phyloP scores from a whole-genome alignment of 2,329 filamentous ascomycete genomes.

The Xylariaceae sp. region DNA sequence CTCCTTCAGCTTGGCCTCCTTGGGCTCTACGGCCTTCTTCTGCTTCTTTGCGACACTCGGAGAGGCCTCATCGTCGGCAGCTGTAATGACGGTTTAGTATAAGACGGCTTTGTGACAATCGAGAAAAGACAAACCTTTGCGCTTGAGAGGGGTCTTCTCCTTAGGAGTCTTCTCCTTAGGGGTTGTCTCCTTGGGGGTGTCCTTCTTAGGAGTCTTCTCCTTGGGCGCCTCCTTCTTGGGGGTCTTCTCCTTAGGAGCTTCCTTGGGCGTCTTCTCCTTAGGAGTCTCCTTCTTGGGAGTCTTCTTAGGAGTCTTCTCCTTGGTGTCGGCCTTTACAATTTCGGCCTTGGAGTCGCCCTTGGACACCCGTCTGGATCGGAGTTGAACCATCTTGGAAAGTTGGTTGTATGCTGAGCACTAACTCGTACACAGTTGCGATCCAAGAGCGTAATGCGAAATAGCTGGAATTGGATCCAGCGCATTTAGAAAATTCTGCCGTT shows the following conservation, averaged over 20 bases:
- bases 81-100: slow-evolving; percentile 11
- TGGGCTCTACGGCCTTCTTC: slow-evolving; percentile 3
- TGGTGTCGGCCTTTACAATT: slow-evolving; percentile 33
- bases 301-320: slow-evolving; percentile 28
- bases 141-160: slow-evolving; percentile 33
- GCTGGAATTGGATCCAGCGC: slow-evolving; percentile 11
- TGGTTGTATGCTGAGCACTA: not conserved
- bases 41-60: slow-evolving; percentile 38
- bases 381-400: slow-evolving; percentile 39
- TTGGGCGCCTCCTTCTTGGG: no score
- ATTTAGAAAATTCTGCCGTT: slow-evolving; percentile 27
- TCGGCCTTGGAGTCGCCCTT: slow-evolving; percentile 15
- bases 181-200: no score
- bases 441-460: not conserved
- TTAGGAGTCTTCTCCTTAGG: slow-evolving; percentile 25
- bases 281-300: no score
- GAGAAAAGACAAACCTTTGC: slow-evolving; percentile 33
- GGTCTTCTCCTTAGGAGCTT: no score
- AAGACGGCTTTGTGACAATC: not conserved
- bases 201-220: no score
- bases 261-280: no score
- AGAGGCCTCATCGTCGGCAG: slow-evolving; percentile 16
- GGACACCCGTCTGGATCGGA: slow-evolving; percentile 32
- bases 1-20: slow-evolving; percentile 35
- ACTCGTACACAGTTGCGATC: not conserved